Evolutionary conservation across 106 monocot genomes (phyloP).

Genomic region (Dioscorea zingiberensis): DNA sequence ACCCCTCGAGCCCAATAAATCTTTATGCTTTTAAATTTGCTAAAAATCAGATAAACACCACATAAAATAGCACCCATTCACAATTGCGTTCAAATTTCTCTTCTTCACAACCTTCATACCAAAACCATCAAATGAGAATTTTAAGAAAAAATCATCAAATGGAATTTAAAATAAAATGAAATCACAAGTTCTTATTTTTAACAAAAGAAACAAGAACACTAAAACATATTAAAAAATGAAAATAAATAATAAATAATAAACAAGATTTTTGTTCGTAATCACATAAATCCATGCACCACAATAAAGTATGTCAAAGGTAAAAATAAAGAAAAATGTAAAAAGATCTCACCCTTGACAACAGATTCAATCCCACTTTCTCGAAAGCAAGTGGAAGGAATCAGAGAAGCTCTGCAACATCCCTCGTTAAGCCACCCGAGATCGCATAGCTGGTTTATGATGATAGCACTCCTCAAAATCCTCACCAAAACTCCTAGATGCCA

Average conservation of each 20-base stretch:
- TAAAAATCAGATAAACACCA: no score
- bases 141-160: background rate
- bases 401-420: background rate
- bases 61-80: no score
- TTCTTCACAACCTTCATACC: no score
- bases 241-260: background rate
- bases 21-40: no score
- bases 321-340: background rate
- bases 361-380: no score
- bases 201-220: background rate
- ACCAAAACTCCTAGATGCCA: constrained; percentile 9
- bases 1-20: no score
- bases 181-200: background rate
- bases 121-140: no score
- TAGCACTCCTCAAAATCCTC: constrained; percentile 5
- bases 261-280: no score
- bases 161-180: background rate
- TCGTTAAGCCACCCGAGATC: background rate
- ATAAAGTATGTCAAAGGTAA: no score
- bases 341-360: background rate
- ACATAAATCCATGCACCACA: background rate
- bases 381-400: background rate
- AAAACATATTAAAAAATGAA: background rate
- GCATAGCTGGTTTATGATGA: no score
- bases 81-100: no score